Evolutionary conservation across 306 rosid species (phyloP).

Genomic region (Acacia crassicarpa): DNA sequence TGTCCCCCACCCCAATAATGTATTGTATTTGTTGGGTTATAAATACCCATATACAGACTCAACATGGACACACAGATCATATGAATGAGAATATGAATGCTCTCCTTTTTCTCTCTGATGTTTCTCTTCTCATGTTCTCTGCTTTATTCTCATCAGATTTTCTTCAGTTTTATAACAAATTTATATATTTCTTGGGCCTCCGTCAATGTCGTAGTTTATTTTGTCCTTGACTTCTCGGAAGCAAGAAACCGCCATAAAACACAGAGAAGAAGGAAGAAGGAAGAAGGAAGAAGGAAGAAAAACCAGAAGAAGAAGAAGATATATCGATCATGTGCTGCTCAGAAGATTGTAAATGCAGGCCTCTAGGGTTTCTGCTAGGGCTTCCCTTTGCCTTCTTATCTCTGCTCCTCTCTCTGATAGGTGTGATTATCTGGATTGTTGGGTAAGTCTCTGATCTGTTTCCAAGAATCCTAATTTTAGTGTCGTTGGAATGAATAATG

Average conservation of each 20-base stretch:
- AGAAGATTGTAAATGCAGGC: constrained; percentile 72
- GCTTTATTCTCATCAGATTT: too few species aligned
- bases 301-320: neutral
- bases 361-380: constrained; percentile 69
- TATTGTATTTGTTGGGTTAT: too few species aligned
- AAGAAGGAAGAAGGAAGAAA: too few species aligned
- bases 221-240: constrained; percentile 21
- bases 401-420: constrained; percentile 60
- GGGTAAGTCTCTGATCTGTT: constrained; percentile 46
- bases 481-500: neutral
- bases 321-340: constrained; percentile 54
- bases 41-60: too few species aligned
- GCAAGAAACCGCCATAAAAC: neutral
- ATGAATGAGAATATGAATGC: too few species aligned
- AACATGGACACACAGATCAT: too few species aligned
- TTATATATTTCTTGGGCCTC: constrained; percentile 23
- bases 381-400: constrained; percentile 76
- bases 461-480: neutral
- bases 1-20: too few species aligned
- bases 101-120: too few species aligned
- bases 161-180: too few species aligned
- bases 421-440: constrained; percentile 66
- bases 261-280: neutral
- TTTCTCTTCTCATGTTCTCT: too few species aligned
- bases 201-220: constrained; percentile 25